Evolutionary conservation across 345 rosid genomes (phyloP).

Genomic region (Populus pruinosa): DNA sequence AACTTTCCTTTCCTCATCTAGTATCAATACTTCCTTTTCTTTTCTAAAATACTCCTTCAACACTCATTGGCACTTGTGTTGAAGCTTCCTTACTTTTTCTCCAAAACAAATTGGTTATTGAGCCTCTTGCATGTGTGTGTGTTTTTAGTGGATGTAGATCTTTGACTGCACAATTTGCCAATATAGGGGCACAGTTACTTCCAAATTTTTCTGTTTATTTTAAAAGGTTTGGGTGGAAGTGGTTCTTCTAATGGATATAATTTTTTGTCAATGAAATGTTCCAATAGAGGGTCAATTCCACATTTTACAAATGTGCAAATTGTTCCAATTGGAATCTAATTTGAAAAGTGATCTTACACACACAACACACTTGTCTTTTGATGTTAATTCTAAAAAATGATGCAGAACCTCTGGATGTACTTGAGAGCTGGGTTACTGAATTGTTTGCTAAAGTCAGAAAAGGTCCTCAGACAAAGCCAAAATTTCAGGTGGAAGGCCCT

Average conservation of each 20-base stretch:
- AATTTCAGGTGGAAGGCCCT: slow-evolving; percentile 58
- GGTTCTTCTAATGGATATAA: background rate
- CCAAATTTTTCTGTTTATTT: background rate
- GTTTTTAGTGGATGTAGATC: background rate
- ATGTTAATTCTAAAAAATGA: slow-evolving; percentile 8
- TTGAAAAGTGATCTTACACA: background rate
- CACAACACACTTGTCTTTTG: background rate
- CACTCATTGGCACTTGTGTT: background rate
- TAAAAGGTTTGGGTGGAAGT: background rate
- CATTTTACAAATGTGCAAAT: background rate
- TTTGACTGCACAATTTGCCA: background rate
- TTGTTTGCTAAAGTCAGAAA: slow-evolving; percentile 60
- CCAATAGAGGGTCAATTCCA: background rate
- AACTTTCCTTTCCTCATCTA: background rate
- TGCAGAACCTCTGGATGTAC: slow-evolving; percentile 86
- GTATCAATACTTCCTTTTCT: background rate
- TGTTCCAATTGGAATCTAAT: background rate
- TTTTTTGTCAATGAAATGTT: background rate
- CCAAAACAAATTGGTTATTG: background rate
- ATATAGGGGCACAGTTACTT: background rate
- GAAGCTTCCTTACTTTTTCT: background rate
- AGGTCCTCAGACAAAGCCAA: slow-evolving; percentile 59
- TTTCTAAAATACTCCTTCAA: background rate
- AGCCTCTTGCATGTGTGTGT: background rate
- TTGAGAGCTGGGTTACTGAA: slow-evolving; percentile 87